Conservation (phyloP, 2,329 filamentous ascomycete genomes). For the Fusarium kyushuense region DNA sequence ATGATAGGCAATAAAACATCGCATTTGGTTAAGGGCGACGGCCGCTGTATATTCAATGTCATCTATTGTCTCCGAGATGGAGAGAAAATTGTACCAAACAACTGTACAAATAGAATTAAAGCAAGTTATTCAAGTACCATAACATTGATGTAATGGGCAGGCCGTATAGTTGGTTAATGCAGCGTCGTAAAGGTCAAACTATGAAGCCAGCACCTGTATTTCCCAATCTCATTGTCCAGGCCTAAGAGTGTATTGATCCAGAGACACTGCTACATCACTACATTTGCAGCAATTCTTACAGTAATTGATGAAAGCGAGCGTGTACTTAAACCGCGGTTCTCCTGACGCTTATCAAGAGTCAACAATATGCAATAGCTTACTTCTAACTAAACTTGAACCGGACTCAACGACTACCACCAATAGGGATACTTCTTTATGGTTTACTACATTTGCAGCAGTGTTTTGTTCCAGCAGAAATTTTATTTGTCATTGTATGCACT, state of each 20-base stretch:
- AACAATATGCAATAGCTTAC: too few relatives aligned
- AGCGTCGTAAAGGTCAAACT: neutral
- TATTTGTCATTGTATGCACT: too few relatives aligned
- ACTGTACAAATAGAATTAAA: constrained; percentile 52
- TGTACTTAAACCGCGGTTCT: neutral
- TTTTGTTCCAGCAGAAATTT: too few relatives aligned
- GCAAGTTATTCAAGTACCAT: constrained; percentile 21
- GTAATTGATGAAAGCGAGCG: neutral
- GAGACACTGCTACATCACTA: neutral
- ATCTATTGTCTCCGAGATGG: constrained; percentile 34
- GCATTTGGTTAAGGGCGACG: constrained; percentile 18
- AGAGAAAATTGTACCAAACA: constrained; percentile 48
- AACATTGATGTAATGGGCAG: neutral
- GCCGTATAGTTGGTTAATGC: neutral
- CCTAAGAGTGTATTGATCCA: neutral
- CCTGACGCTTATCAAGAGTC: neutral
- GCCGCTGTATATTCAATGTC: constrained; percentile 45
- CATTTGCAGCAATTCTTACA: neutral
- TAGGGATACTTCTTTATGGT: too few relatives aligned
- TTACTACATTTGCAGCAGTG: too few relatives aligned
- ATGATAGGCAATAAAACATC: constrained; percentile 35
- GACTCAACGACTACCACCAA: too few relatives aligned
- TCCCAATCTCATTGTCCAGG: neutral
- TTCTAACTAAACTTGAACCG: too few relatives aligned
- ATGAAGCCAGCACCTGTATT: neutral